Percentiles rank a stretch among this genome's conserved stretches.
Conservation (phyloP, 2,329 filamentous ascomycete species). For the Aspergillus latus region DNA sequence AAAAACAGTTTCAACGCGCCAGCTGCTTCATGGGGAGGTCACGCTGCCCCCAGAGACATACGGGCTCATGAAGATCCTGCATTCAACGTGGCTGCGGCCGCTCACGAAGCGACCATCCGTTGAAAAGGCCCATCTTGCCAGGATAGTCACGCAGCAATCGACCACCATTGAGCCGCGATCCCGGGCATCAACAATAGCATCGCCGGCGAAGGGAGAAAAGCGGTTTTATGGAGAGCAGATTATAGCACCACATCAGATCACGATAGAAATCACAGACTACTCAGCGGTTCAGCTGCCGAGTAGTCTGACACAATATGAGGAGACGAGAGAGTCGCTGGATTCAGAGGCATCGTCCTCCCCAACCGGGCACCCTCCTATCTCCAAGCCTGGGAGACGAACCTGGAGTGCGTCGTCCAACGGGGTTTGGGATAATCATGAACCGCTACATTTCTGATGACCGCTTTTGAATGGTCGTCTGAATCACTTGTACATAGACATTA, state of each 20-base stretch:
- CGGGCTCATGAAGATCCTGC: constrained; percentile 78
- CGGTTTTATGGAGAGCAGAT: not conserved
- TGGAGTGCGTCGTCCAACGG: not conserved
- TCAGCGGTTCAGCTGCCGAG: not conserved
- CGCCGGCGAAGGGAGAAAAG: not conserved
- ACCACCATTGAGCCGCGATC: not conserved
- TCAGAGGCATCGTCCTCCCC: not conserved
- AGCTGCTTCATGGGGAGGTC: constrained; percentile 75
- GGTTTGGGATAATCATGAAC: not conserved
- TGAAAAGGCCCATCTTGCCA: not conserved
- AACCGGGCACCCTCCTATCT: not conserved
- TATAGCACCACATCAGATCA: not conserved
- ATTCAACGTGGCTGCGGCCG: constrained; percentile 54
- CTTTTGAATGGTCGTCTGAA: not conserved
- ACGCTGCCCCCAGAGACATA: constrained; percentile 75
- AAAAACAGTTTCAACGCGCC: constrained; percentile 71
- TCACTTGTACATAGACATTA: not conserved
- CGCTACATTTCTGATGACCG: not conserved
- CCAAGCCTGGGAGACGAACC: not conserved
- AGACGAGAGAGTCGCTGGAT: not conserved
- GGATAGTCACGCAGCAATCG: not conserved
- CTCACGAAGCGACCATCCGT: not conserved
- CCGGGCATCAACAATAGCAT: not conserved
- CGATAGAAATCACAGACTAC: constrained; percentile 4
- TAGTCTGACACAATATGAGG: not conserved